Percentiles rank a stretch among this genome's conserved stretches.
These are phyloP conservation scores for Termitomyces sp. DNA, from an alignment of 768 basidiomycete genomes.

Conservation along the genomic window DNA sequence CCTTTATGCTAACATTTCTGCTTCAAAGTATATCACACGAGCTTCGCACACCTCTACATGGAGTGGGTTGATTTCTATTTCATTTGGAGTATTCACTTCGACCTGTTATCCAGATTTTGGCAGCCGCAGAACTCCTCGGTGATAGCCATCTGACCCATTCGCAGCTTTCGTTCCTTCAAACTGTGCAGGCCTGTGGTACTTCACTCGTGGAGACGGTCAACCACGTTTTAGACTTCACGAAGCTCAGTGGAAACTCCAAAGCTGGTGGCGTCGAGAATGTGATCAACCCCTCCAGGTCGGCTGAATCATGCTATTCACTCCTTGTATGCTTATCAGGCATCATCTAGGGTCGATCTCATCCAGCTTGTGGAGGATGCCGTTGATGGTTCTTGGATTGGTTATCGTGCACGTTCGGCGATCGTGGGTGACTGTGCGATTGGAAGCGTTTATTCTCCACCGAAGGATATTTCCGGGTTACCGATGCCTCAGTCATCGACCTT, in stretches of 20 bases:
- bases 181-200: conserved; percentile 93
- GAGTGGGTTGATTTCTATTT: conserved; percentile 42
- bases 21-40: conserved; percentile 79
- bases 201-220: conserved; percentile 95
- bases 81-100: neutral
- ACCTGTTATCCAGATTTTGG: conserved; percentile 58
- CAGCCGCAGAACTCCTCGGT: conserved; percentile 85
- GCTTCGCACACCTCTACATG: conserved; percentile 87
- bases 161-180: conserved; percentile 85
- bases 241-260: conserved; percentile 83
- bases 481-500: conserved; percentile 37
- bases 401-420: conserved; percentile 73
- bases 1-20: neutral
- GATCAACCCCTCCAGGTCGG: conserved; percentile 64
- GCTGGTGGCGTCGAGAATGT: conserved; percentile 75
- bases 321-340: conserved; percentile 1
- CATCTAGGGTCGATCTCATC: conserved; percentile 63
- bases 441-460: conserved; percentile 87
- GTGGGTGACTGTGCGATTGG: conserved; percentile 79
- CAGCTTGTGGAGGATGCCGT: conserved; percentile 86
- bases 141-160: conserved; percentile 81
- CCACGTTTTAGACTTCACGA: conserved; percentile 95
- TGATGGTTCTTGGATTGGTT: conserved; percentile 93
- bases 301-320: conserved; percentile 7
- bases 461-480: conserved; percentile 41